Evolutionary conservation across 2,329 filamentous ascomycete species (phyloP).

Genomic region (Plenodomus lindquistii): DNA sequence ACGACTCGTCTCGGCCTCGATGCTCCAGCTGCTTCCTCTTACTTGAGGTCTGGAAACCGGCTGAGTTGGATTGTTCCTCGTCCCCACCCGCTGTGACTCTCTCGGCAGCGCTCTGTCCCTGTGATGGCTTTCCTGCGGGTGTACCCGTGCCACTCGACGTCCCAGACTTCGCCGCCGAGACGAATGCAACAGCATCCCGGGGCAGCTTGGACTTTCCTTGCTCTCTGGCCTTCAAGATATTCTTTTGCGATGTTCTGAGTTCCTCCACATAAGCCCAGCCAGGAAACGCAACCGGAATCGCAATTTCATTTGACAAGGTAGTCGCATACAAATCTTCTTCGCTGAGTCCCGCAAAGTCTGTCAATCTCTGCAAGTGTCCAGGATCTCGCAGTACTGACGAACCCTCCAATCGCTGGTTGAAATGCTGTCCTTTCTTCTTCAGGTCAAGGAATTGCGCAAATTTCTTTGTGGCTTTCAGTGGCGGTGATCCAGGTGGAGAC

Average conservation of each 20-base stretch:
- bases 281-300: slow-evolving; percentile 47
- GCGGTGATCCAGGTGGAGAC: slow-evolving; percentile 65
- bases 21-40: slow-evolving; percentile 40
- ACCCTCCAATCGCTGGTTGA: slow-evolving; percentile 73
- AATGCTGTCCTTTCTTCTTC: slow-evolving; percentile 77
- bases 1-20: slow-evolving; percentile 25
- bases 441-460: slow-evolving; percentile 74
- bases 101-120: slow-evolving; percentile 11
- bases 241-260: slow-evolving; percentile 47
- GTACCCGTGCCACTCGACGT: slow-evolving; percentile 28
- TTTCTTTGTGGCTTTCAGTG: slow-evolving; percentile 61
- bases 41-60: slow-evolving; percentile 13
- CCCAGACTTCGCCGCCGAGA: slow-evolving; percentile 32
- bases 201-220: slow-evolving; percentile 32
- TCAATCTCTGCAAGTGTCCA: slow-evolving; percentile 70
- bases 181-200: slow-evolving; percentile 40
- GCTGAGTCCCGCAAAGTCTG: slow-evolving; percentile 67
- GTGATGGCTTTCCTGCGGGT: slow-evolving; percentile 18
- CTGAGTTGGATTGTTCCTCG: slow-evolving; percentile 9
- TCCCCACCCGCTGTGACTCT: slow-evolving; percentile 22
- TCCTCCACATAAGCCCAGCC: slow-evolving; percentile 51
- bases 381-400: slow-evolving; percentile 73
- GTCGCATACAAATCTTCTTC: slow-evolving; percentile 67
- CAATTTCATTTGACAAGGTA: slow-evolving; percentile 50
- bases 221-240: slow-evolving; percentile 37